Percentiles rank a stretch among this genome's conserved stretches.
Evolutionary conservation across 202 grass and related monocot species (phyloP).

Genomic region (Musa balbisiana): DNA sequence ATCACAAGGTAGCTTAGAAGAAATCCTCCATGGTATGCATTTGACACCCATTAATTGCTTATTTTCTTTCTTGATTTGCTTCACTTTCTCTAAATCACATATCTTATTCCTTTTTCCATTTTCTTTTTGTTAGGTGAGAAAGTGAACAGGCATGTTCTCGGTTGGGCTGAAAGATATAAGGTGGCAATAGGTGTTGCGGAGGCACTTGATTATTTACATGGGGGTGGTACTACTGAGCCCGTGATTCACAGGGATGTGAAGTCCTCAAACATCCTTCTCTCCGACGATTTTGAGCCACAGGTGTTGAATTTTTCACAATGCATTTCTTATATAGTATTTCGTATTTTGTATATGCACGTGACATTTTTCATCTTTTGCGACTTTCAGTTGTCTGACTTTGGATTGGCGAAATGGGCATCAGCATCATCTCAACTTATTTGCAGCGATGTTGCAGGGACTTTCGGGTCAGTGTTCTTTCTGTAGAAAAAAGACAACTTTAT

Average conservation of each 20-base stretch:
- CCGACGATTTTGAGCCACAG: conserved; percentile 7
- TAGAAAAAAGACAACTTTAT: background rate
- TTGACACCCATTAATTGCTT: background rate
- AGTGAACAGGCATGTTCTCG: background rate
- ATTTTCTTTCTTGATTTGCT: background rate
- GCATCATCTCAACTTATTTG: conserved; percentile 1
- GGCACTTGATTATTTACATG: conserved; percentile 15
- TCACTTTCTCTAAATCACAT: background rate
- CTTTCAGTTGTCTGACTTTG: conserved; percentile 19
- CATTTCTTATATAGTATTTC: background rate
- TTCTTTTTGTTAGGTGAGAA: background rate
- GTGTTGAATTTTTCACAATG: background rate
- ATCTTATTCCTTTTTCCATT: background rate
- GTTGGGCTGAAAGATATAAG: conserved; percentile 11
- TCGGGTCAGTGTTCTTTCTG: background rate
- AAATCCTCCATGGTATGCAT: conserved; percentile 13
- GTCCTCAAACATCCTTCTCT: conserved; percentile 17
- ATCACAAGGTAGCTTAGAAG: conserved; percentile 14
- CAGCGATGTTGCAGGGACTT: conserved; percentile 9
- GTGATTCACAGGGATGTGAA: conserved; percentile 20
- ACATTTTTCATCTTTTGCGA: background rate
- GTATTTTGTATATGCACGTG: background rate
- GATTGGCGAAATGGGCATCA: conserved; percentile 15
- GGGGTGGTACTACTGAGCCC: background rate
- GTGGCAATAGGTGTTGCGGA: conserved; percentile 14